These are phyloP conservation scores for Teratosphaeria viscida DNA, from an alignment of 2,329 filamentous ascomycete species.

Conservation along the genomic window DNA sequence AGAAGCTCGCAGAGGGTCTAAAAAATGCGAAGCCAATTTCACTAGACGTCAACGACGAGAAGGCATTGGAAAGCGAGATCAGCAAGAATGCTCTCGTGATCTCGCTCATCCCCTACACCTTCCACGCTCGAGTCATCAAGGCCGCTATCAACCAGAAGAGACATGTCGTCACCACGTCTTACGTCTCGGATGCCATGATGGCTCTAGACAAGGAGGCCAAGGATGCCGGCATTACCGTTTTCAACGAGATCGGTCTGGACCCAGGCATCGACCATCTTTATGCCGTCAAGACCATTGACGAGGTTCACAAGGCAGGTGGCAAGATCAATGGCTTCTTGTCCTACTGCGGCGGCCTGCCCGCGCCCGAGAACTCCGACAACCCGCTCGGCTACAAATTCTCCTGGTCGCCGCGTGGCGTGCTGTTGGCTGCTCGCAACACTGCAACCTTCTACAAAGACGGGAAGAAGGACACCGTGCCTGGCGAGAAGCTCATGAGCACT, in stretches of 20 bases:
- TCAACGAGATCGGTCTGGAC: slow-evolving; percentile 86
- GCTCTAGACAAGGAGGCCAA: slow-evolving; percentile 76
- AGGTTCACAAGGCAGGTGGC: slow-evolving; percentile 78
- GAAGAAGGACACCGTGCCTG: slow-evolving; percentile 47
- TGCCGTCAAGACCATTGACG: slow-evolving; percentile 76
- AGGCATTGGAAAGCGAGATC: slow-evolving; percentile 70
- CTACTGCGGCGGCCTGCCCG: slow-evolving; percentile 70
- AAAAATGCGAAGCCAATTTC: slow-evolving; percentile 65
- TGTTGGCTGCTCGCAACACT: slow-evolving; percentile 77
- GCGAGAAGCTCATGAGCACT: slow-evolving; percentile 57
- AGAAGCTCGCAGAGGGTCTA: slow-evolving; percentile 64
- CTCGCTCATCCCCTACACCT: slow-evolving; percentile 78
- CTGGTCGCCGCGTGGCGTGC: slow-evolving; percentile 64
- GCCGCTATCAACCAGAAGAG: slow-evolving; percentile 88
- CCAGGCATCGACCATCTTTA: slow-evolving; percentile 67
- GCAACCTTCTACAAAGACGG: slow-evolving; percentile 76
- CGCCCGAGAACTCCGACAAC: slow-evolving; percentile 68
- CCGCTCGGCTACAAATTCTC: slow-evolving; percentile 91
- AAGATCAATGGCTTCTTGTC: slow-evolving; percentile 74
- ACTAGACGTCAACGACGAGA: slow-evolving; percentile 69
- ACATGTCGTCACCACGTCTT: slow-evolving; percentile 89
- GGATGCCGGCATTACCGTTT: slow-evolving; percentile 87
- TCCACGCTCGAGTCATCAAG: slow-evolving; percentile 84
- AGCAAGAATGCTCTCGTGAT: slow-evolving; percentile 51
- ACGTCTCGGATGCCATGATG: slow-evolving; percentile 85